Base-by-base conservation (phyloP, 192 early-diverging fungal genomes). In the Backusella australiensis region DNA sequence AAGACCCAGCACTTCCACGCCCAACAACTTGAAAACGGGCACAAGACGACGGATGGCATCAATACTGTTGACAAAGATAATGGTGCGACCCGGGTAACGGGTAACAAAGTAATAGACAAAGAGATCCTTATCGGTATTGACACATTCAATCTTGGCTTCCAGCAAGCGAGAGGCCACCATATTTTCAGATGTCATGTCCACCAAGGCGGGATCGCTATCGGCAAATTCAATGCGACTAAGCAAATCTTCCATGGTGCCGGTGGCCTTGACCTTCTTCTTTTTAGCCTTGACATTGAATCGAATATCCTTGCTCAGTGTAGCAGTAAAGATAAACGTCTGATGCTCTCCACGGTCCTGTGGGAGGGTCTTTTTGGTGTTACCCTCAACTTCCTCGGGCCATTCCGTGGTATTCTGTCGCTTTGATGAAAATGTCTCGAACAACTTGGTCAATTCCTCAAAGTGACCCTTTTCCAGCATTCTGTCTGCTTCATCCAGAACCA, bases 1-100 rank as follows among this genome's bases (percentile, higher is more conserved):
- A 34, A 99, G 86, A 0, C 91, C 93, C 78, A 96, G 85, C 7
- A 91, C 95, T 26, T 91, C 85, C 8, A 97, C 73, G 2, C 86
- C 72, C 34, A 98, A 84, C 35, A 95, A 81, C 39, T 89, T 89
- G 80, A 98, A 89, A 36, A 96, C 89, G 15, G 96, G 94, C 15
- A 94, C 86, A 74, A 98, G 86, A 44, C 97, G 91, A 32, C 96
- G 92, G 72, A 98, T 94, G 21, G 92, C 86, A 79, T 97, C 95
- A 69, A 99, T 99, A 78, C 91, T 93, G 89, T 98, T 98, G 71
- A 96, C 95, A 89, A 99, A 99, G 49, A 98, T 90, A 21, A 99
- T 84, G 5, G 95, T 97, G 52, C 95, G 93, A 1, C 93, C 96
- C 19, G 94, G 93, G 67, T 97, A 97, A 36, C 93, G 87, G 9